A percentile compares a stretch with the other conserved stretches of the same genome.
Evolutionary conservation across 2,329 filamentous ascomycete species (phyloP).

Genomic region (Alternaria novae-zelandiae): DNA sequence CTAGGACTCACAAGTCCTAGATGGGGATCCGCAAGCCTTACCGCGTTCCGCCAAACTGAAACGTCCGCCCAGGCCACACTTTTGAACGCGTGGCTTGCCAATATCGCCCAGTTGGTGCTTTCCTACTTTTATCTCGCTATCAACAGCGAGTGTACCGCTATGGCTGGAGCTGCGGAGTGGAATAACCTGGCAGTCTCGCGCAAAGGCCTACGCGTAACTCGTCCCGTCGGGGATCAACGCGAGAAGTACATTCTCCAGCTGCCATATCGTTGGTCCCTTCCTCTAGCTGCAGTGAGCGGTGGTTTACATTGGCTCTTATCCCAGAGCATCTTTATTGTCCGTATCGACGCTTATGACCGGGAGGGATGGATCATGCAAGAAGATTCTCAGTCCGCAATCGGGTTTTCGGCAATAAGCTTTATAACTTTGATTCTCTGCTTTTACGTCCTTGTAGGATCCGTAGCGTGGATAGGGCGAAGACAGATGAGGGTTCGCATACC

Average conservation of each 20-base stretch:
- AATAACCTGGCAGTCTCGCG: background rate
- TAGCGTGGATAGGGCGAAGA: slow-evolving; percentile 32
- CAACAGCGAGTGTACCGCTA: background rate
- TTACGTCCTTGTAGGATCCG: background rate
- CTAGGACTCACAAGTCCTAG: background rate
- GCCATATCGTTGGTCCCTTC: background rate
- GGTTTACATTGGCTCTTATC: background rate
- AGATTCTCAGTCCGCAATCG: background rate
- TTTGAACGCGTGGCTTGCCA: background rate
- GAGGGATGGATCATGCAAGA: background rate
- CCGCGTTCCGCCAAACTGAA: background rate
- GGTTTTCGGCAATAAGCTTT: background rate
- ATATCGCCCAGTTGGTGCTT: background rate
- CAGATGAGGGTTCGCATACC: slow-evolving; percentile 78
- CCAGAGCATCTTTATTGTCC: background rate
- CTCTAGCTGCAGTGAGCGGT: background rate
- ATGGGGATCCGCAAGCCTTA: background rate
- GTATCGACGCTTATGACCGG: background rate
- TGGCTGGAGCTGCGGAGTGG: background rate
- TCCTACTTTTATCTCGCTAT: background rate
- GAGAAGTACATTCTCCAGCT: background rate
- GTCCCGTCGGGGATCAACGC: background rate
- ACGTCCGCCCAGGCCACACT: background rate
- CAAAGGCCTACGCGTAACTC: background rate
- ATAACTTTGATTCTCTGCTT: background rate